These are phyloP conservation scores for Huntiella moniliformis DNA, from an alignment of 2,329 filamentous ascomycete genomes.

Conservation along the genomic window DNA sequence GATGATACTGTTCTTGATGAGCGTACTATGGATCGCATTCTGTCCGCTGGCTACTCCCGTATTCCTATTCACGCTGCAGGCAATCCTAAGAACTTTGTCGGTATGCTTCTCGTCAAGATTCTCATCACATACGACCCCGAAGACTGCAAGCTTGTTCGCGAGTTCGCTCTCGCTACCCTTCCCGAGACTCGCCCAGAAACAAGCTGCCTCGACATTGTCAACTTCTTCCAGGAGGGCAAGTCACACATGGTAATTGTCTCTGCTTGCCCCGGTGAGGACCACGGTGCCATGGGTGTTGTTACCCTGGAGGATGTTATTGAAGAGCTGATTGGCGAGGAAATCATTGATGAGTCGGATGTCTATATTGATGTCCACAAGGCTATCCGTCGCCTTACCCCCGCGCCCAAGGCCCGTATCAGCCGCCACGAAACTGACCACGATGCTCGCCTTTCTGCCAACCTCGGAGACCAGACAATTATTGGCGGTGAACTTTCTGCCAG, in stretches of 20 bases:
- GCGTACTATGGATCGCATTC: constrained; percentile 79
- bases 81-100: constrained; percentile 74
- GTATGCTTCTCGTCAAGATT: constrained; percentile 97
- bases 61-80: constrained; percentile 86
- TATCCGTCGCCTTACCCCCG: constrained; percentile 71
- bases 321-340: constrained; percentile 97
- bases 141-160: constrained; percentile 66
- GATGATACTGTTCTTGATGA: constrained; percentile 86
- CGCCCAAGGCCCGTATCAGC: constrained; percentile 50
- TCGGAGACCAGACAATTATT: neutral
- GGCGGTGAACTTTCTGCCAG: constrained; percentile 3
- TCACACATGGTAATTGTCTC: constrained; percentile 97
- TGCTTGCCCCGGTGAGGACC: constrained; percentile 71
- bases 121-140: constrained; percentile 97
- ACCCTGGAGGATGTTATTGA: constrained; percentile 97
- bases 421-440: constrained; percentile 18
- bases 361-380: constrained; percentile 98
- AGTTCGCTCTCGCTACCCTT: constrained; percentile 82
- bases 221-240: constrained; percentile 98
- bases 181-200: constrained; percentile 91
- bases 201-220: constrained; percentile 94
- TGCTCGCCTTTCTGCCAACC: neutral
- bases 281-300: constrained; percentile 80
- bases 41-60: constrained; percentile 84
- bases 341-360: constrained; percentile 96